Evolutionary conservation across 1,284 basidiomycete species (phyloP).

Genomic region (Sanghuangporus weigelae): DNA sequence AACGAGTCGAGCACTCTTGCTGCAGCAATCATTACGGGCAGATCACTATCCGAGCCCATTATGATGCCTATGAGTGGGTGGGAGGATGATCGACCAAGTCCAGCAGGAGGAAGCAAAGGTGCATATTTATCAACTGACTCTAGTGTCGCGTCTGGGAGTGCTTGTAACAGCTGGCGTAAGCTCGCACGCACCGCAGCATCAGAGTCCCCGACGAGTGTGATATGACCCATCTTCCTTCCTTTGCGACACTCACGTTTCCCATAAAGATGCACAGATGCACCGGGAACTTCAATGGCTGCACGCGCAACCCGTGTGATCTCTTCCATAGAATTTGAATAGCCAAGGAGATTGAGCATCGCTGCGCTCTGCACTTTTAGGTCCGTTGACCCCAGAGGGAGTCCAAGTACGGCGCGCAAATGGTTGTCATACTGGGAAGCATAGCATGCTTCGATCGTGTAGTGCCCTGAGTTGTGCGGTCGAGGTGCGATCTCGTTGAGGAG

Average conservation of each 20-base stretch:
- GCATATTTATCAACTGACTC: constrained; percentile 54
- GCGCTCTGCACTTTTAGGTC: constrained; percentile 82
- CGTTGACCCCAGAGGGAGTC: constrained; percentile 87
- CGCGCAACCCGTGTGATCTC: constrained; percentile 53
- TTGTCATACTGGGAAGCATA: constrained; percentile 97
- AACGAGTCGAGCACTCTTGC: constrained; percentile 84
- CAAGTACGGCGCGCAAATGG: constrained; percentile 94
- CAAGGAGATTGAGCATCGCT: constrained; percentile 95
- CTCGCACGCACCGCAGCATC: constrained; percentile 73
- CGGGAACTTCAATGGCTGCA: constrained; percentile 61
- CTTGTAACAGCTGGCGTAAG: constrained; percentile 67
- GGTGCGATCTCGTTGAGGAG: constrained; percentile 98
- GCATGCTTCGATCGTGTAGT: constrained; percentile 99
- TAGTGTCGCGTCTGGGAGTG: constrained; percentile 47
- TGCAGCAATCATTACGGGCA: constrained; percentile 89
- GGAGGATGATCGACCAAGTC: constrained; percentile 54
- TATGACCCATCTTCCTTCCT: constrained; percentile 97
- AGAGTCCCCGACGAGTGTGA: constrained; percentile 83
- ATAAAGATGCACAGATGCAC: constrained; percentile 86
- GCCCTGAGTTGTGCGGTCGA: constrained; percentile 98
- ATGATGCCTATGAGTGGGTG: constrained; percentile 90
- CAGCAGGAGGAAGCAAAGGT: constrained; percentile 37
- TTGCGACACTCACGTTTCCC: constrained; percentile 88
- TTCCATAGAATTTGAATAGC: constrained; percentile 61
- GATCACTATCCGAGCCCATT: constrained; percentile 99